Evolutionary conservation across 179 eudicot species (phyloP), one percentile per base, ranked within the genome.

Genomic region (Actinidia arguta): DNA sequence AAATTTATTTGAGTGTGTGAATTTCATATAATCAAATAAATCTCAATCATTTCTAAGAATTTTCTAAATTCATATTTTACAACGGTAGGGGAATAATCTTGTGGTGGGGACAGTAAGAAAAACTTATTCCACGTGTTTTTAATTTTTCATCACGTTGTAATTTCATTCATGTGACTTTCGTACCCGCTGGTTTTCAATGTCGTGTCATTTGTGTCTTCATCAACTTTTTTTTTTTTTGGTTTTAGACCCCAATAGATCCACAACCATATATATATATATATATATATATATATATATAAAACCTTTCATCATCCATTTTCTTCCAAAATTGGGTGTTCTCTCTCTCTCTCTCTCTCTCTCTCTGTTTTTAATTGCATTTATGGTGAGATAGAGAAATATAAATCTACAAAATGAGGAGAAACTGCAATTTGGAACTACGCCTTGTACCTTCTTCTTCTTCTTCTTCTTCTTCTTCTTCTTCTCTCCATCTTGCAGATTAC

Each of bases 381-480:
- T 31, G 36, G 36, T 31, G 2, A 31, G 36, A 31, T 31, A 31
- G 36, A 31, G 36, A 31, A 31, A 31, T 31, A 31, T 31, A 31
- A 31, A 31, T 31, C 36, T 31, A 50, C 22, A 42, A 46, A 24
- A 88, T 85, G 90, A 73, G 47, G 77, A 88, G 87, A 71, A 88
- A 85, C 48, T 83, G 90, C 24, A 83, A 85, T 64, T 83, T 88
- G 83, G 88, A 85, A 54, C 88, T 87, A 68, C 78, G 86, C 46
- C 87, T 85, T 44, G 55, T 82, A 16, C 78, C n/a, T n/a, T n/a
- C n/a, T n/a, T n/a, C n/a, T n/a, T n/a, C n/a, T n/a, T n/a, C 87
- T 46, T 84, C 88, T 6, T 80, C 75, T 27, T 39, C 76, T 18
- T 50, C 61, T 47, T 31, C 36, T 20, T 18, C 63, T 18, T 24